Base-by-base conservation (phyloP, 1,284 basidiomycete genomes). In the Leccinum subatratum region DNA sequence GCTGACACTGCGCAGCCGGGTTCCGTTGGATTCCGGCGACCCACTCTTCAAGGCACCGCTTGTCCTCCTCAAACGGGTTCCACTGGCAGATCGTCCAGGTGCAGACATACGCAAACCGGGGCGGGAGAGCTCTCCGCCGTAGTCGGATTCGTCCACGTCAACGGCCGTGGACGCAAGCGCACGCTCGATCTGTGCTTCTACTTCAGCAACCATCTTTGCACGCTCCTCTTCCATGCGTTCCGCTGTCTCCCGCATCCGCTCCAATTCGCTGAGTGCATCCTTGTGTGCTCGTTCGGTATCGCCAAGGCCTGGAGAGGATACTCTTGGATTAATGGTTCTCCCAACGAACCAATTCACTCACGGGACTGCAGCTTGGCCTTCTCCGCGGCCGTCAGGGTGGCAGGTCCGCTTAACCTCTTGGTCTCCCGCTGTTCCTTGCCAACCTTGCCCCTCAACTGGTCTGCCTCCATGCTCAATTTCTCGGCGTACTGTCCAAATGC, bases 401-500 rank as follows among this genome's bases (percentile, higher is more conserved):
- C 86, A 63, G 93, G 81, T 57, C 90, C 91, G 67, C 88, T 92
- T 70, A 95, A 78, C 64, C 93, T 81, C 77, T 89, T 92, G 51
- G 91, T 93, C 80, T 95, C 93, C 68, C 88, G 81, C 77, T 95
- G 92, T 78, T 95, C 93, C 80, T 91, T 93, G 77, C 90, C 91
- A 74, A 95, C 92, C 80, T 94, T 94, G 56, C 85, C 76, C 65
- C 93, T 82, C 67, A 95, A 79, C 66, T 94, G 93, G 61, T 85
- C 87, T 34, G 93, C 93, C 78, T 95, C 93, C 28, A 83, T 85
- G 72, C 92, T 93, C 59, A 95, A 81, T 75, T 93, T 93, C 80
- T 95, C 93, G n/a, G 93, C 93, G 72, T 95, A 93, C 78, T 91
- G 89, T 77, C 95, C 93, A 71, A 95, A 95, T 30, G 92, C 92